Conservation (phyloP, 305 asterid species). For the Ilex paraguariensis region DNA sequence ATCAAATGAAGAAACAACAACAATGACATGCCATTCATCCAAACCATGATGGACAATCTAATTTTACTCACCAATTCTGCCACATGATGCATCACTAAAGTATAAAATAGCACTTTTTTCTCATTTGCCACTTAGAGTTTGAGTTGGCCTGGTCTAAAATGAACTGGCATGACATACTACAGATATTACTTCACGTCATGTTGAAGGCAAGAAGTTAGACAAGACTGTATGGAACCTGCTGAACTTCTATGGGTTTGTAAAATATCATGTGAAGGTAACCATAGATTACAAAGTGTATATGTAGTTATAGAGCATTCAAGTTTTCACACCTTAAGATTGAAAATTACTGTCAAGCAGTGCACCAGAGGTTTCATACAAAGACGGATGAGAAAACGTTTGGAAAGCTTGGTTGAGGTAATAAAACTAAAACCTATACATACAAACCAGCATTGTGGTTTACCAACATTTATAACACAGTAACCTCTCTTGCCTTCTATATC, state of each 20-base stretch:
- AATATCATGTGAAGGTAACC: constrained; percentile 78
- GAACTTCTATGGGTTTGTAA: constrained; percentile 70
- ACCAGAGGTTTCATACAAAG: constrained; percentile 74
- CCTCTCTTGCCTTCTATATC: background rate
- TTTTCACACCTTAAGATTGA: constrained; percentile 10
- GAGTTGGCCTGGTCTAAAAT: background rate
- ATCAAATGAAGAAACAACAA: no score
- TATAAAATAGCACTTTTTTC: background rate
- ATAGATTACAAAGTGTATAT: background rate
- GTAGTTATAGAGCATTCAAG: background rate
- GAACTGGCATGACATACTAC: constrained; percentile 12
- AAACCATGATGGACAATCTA: no score
- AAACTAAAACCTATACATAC: background rate
- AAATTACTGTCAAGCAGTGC: constrained; percentile 44
- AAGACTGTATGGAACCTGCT: constrained; percentile 89
- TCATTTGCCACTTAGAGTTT: background rate
- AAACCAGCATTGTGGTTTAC: no score
- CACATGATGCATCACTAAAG: no score
- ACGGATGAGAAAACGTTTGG: constrained; percentile 71
- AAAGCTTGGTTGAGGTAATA: constrained; percentile 65
- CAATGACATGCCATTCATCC: no score
- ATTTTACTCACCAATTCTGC: no score
- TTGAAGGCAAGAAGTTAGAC: constrained; percentile 76
- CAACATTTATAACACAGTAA: no score
- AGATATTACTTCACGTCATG: constrained; percentile 66